phyloP scores from a whole-genome alignment of 2,329 filamentous ascomycete genomes.

The Onygenales sp. region DNA sequence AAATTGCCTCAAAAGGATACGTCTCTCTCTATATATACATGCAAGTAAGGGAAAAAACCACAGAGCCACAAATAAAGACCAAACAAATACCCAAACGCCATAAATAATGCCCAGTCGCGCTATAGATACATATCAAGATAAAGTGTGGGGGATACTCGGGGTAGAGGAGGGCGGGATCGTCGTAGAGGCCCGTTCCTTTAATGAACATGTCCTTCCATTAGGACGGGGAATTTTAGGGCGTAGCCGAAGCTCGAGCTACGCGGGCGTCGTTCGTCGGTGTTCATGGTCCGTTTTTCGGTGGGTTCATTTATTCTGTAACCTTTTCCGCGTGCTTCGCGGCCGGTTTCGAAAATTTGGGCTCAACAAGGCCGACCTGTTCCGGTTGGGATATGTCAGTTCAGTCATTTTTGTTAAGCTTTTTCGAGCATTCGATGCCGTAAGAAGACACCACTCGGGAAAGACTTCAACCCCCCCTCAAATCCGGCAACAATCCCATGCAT shows the following conservation, averaged over 20 bases:
- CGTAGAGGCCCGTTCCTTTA: too few relatives aligned
- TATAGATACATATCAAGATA: neutral
- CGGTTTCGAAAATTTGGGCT: conserved; percentile 15
- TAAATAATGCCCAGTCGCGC: neutral
- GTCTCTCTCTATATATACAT: neutral
- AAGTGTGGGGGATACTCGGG: too few relatives aligned
- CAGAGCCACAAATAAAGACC: neutral
- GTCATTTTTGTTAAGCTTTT: neutral
- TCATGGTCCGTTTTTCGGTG: too few relatives aligned
- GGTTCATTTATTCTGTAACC: neutral
- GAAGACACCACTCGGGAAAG: too few relatives aligned
- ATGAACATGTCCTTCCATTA: too few relatives aligned
- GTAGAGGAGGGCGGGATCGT: too few relatives aligned
- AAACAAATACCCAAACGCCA: neutral
- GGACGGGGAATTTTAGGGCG: too few relatives aligned
- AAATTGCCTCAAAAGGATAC: neutral
- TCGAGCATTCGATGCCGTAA: too few relatives aligned
- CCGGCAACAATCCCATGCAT: too few relatives aligned
- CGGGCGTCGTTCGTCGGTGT: too few relatives aligned
- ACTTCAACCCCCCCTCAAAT: too few relatives aligned
- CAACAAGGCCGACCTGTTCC: conserved; percentile 25
- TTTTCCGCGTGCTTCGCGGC: neutral
- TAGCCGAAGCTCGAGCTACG: too few relatives aligned
- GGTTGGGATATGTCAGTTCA: neutral
- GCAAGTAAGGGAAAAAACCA: neutral